Conservation (phyloP, 192 early-diverging fungal species). For the Backusella mclennaniae region DNA sequence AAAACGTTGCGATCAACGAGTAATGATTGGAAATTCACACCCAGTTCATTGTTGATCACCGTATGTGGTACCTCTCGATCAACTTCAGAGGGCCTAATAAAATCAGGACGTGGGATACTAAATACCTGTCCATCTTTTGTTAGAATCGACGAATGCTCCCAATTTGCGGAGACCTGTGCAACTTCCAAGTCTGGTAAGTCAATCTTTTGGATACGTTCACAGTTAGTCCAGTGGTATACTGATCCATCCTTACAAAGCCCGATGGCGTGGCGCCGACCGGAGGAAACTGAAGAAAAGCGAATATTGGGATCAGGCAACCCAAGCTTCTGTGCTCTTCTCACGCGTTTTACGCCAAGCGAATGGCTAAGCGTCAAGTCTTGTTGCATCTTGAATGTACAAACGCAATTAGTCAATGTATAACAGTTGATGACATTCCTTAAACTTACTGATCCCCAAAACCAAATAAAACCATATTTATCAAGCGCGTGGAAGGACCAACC, state of each 20-base stretch:
- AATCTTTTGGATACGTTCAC: slow-evolving; percentile 11
- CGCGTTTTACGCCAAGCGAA: neutral
- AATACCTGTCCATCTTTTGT: slow-evolving; percentile 19
- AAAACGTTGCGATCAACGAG: neutral
- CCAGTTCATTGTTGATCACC: neutral
- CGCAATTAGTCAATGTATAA: neutral
- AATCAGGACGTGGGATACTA: slow-evolving; percentile 11
- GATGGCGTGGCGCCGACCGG: slow-evolving; percentile 34
- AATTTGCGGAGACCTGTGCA: slow-evolving; percentile 27
- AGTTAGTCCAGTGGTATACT: slow-evolving; percentile 31
- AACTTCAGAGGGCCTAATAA: neutral
- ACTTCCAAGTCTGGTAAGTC: neutral
- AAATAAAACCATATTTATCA: slow-evolving; percentile 27
- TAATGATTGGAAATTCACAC: neutral
- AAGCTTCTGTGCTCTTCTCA: neutral
- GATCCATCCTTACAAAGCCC: slow-evolving; percentile 17
- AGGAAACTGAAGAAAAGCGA: slow-evolving; percentile 16
- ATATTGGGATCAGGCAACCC: neutral
- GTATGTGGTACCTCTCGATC: neutral
- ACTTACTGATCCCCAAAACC: slow-evolving; percentile 33
- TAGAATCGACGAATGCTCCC: slow-evolving; percentile 23
- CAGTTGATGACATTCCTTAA: neutral
- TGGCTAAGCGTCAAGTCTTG: neutral
- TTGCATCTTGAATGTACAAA: neutral
- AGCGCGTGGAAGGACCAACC: slow-evolving; percentile 41